These are phyloP conservation scores for Suillus brevipes DNA, from an alignment of 768 basidiomycete species.

Conservation along the genomic window DNA sequence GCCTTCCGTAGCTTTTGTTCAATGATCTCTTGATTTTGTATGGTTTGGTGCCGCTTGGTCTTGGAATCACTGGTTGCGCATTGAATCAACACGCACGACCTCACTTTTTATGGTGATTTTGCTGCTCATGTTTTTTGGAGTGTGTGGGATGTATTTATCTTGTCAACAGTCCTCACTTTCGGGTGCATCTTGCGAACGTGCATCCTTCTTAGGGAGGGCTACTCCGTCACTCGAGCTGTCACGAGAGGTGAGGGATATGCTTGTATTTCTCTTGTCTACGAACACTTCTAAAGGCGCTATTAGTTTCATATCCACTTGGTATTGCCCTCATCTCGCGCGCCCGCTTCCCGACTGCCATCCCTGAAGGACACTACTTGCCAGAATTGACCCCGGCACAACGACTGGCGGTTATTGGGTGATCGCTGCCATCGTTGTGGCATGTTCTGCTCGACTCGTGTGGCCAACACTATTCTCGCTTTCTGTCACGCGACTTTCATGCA, in stretches of 20 bases:
- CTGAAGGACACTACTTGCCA: slow-evolving; percentile 4
- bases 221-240: slow-evolving; percentile 53
- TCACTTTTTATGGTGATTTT: background rate
- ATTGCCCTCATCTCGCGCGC: slow-evolving; percentile 81
- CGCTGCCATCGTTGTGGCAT: slow-evolving; percentile 57
- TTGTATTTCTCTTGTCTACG: background rate
- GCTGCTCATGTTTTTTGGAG: slow-evolving; percentile 62
- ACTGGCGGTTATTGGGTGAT: slow-evolving; percentile 59
- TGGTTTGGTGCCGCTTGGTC: slow-evolving; percentile 40
- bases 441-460: slow-evolving; percentile 12
- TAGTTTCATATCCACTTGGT: slow-evolving; percentile 68
- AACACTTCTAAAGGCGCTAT: background rate
- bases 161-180: slow-evolving; percentile 72
- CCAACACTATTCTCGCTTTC: background rate
- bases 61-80: slow-evolving; percentile 62
- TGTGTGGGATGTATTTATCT: slow-evolving; percentile 69
- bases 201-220: slow-evolving; percentile 60
- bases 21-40: background rate
- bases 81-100: background rate
- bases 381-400: slow-evolving; percentile 38
- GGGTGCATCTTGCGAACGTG: slow-evolving; percentile 67
- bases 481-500: background rate
- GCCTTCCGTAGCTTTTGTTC: too few species aligned
- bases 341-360: slow-evolving; percentile 41
- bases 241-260: slow-evolving; percentile 45